Evolutionary conservation across 176 grass and related monocot genomes (phyloP), one percentile per base, ranked within the genome.

Genomic region (Aegilops longissima): DNA sequence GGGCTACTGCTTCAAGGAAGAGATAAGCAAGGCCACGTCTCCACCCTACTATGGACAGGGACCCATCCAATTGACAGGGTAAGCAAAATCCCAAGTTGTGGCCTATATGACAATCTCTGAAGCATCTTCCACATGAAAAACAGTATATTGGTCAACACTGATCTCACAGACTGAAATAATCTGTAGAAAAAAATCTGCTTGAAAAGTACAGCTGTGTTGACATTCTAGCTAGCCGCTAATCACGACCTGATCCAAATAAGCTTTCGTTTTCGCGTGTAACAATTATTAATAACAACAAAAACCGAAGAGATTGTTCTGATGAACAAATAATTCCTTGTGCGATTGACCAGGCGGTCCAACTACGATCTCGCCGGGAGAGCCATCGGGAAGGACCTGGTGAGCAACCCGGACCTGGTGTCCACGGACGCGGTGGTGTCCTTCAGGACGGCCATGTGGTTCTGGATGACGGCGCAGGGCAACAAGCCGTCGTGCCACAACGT

Each of bases 401-500:
- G 66, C 75, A 95, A 92, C 88, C 90, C 93, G 14, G 44, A 79
- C 78, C 82, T 90, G 62, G 90, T 92, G 33, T 21, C 93, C 0
- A 64, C 47, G 9, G 6, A 95, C 70, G 8, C 91, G 1, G 87
- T 87, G 33, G 69, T 95, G 58, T 87, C 93, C 2, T 93, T 95
- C 78, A 87, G 87, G 65, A 95, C 93, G 76, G 91, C 91, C 12
- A 68, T 89, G 66, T 92, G 90, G 90, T 92, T 80, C 84, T 92
- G 90, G 90, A 92, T 84, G 80, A 92, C 90, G 73, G 59, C 91
- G 18, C 91, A 92, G 62, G 14, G 66, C 16, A 77, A 76, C 59
- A 92, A 95, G 75, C 91, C 93, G 27, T 95, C 93, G 36, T 61
- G 75, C 76, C 88, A 95, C 52, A 77, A 67, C 44, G 93, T 93